Percentiles rank a stretch among this genome's conserved stretches.
These are phyloP conservation scores for Urochloa ruziziensis DNA, from an alignment of 176 grass and related monocot genomes.

Conservation along the genomic window DNA sequence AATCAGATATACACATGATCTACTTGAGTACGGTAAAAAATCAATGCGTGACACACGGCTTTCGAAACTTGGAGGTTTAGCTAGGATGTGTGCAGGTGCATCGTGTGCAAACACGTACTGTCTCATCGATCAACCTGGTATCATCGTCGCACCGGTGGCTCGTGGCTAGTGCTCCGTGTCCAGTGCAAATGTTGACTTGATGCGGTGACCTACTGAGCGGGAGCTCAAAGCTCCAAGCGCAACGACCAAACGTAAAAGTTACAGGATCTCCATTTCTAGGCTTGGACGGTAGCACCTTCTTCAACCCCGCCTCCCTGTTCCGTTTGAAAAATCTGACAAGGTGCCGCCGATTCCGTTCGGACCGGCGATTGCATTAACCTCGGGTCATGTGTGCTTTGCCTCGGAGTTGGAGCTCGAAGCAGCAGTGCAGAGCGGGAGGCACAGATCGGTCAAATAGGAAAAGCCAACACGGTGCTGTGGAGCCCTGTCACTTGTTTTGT, in stretches of 20 bases:
- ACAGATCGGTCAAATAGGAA: conserved; percentile 42
- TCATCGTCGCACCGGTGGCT: neutral
- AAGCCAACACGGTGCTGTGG: conserved; percentile 16
- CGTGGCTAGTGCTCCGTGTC: neutral
- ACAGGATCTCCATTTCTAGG: neutral
- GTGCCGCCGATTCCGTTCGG: conserved; percentile 43
- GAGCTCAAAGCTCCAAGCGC: conserved; percentile 15
- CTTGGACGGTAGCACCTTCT: conserved; percentile 20
- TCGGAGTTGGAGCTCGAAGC: conserved; percentile 19
- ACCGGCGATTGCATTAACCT: conserved; percentile 27
- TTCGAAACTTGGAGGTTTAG: neutral
- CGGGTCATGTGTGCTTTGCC: conserved; percentile 22
- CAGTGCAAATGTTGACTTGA: neutral
- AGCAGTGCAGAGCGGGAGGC: neutral
- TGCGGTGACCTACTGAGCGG: neutral
- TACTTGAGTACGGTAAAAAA: neutral
- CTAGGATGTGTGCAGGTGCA: neutral
- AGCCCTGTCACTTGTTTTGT: conserved; percentile 35
- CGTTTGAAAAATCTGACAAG: conserved; percentile 8
- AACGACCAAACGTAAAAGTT: conserved; percentile 13
- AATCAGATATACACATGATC: neutral
- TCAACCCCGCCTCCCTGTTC: neutral
- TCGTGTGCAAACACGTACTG: neutral
- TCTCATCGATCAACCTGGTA: neutral
- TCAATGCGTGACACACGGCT: neutral